Base-by-base conservation (phyloP, 495 filamentous ascomycete genomes). In the Pyronema omphalodes region DNA sequence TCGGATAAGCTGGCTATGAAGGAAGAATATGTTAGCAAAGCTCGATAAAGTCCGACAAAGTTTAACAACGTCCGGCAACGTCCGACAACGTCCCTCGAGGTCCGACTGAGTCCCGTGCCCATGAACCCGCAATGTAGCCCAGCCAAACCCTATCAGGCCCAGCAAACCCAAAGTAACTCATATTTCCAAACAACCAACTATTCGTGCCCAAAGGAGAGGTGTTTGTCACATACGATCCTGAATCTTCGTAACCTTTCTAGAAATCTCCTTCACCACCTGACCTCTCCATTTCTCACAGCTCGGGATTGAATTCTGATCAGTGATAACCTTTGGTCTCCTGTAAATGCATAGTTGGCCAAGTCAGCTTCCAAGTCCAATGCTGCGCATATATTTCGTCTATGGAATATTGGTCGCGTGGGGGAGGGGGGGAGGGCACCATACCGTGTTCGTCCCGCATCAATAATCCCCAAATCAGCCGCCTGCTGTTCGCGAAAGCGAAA, bases 401-500 rank as follows among this genome's bases (percentile, higher is more conserved):
- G 36, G 48, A 17, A 48, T n/a, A n/a, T n/a, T n/a, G n/a, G n/a
- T 3, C 12, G n/a, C 12, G 44, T 9, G 44, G 44, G 11, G 19
- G 14, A 3, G 19, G 2, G 2, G 12, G 1, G 12, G 1, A 1
- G 44, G n/a, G 2, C 7, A 37, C 35, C 14, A 19, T 52, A 52
- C 55, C 88, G 80, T 7, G 87, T 82, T 39, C 88, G 84, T n/a
- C 84, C 83, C 7, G 83, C 81, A 70, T 94, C 88, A 70, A 96
- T 85, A 60, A 96, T 95, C 64, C 91, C 91, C 37, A 94, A 74
- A 67, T 94, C 88, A 54, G 89, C 88, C 52, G 93, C 93, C 74
- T 96, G 91, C 62, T 88, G 82, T 65, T 94, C 91, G 68, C 93
- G 86, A 76, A 98, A 98, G 74, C 91, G 91, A 73, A 94, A 98